Base-by-base conservation (phyloP, 2,329 filamentous ascomycete genomes). In the Neonectria sp. region DNA sequence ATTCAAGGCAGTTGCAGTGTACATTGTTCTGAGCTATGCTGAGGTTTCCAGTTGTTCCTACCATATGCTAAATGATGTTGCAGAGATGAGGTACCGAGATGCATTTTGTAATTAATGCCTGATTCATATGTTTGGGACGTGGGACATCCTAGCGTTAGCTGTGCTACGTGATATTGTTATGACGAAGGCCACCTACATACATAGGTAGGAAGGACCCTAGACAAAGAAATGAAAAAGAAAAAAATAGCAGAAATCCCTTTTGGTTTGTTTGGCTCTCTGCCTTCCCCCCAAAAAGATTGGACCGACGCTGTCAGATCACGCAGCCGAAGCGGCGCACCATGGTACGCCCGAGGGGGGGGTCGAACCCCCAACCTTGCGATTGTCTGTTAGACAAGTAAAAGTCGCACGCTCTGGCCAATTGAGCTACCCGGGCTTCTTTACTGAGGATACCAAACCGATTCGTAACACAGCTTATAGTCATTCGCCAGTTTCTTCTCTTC, bases 391-490 rank as follows among this genome's bases (percentile, higher is more conserved):
- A 21, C 21, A 21, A 21, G 21, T 21, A 77, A 77, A 77, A 78
- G 76, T 73, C 76, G 73, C 75, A 78, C 75, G 76, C 76, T 78
- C 76, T 78, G 68, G 68, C 76, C 76, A 73, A 78, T 78, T 78
- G 76, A 78, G 76, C 76, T 78, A 78, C 77, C 72, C 73, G 69
- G 71, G 73, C 76, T 21, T 21, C 21, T 21, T 21, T 21, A 21
- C 21, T 21, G 21, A 21, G 21, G 21, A 21, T 21, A 21, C 21
- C 21, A 21, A 21, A 21, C 21, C 21, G 21, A 21, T 21, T 21
- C 21, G 21, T 21, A 21, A 21, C 21, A 21, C 21, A 21, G 21
- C 21, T 21, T 21, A 21, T 21, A 21, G 21, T 21, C 21, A 21
- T 21, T 21, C 21, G 21, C 21, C 21, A 21, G 21, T 21, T 21